Base-by-base conservation (phyloP, 768 basidiomycete genomes). In the Agrocybe chaxingu region DNA sequence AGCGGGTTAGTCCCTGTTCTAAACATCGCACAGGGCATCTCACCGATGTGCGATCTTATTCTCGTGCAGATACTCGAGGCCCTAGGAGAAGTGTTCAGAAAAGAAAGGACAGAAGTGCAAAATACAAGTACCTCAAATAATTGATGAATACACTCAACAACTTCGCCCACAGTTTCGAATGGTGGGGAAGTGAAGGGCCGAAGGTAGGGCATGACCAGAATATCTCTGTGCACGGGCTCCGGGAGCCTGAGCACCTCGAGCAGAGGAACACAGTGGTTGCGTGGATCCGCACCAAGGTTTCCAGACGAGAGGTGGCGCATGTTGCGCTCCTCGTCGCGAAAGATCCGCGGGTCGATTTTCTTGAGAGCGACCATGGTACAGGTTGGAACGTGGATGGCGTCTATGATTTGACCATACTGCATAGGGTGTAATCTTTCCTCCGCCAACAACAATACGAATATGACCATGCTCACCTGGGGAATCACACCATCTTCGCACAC, bases 41-140 rank as follows among this genome's bases (percentile, higher is more conserved):
- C 42, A 72, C 73, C 68, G 48, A 47, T 74, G 74, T 4, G 71
- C 73, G 1, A 73, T 56, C 10, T 58, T 54, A 29, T 71, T 58
- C 1, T 56, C 48, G 50, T 76, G 74, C 58, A 75, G 69, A 51
- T 70, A 72, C 39, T 62, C 52, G 2, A 74, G 12, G 0, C 53
- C 53, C 49, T 50, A 39, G 10, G 16, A 9, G 29, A 7, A 8
- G 19, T 18, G 7, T 16, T 16, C 16, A 16, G 29, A 13, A 3
- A 6, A 37, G 4, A n/a, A 32, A 35, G 10, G 2, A 5, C 4
- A 40, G 2, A 1, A 47, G 31, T 19, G 18, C 11, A 41, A 35
- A 47, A 59, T 56, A n/a, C 36, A 24, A 37, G 30, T 43, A 67
- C 73, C 60, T 73, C 67, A 19, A 74, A 61, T 1, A 70, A 30